A percentile compares a stretch with the other conserved stretches of the same genome.
These are phyloP conservation scores for Lepidopterella palustris DNA, from an alignment of 495 filamentous ascomycete species.

Conservation along the genomic window DNA sequence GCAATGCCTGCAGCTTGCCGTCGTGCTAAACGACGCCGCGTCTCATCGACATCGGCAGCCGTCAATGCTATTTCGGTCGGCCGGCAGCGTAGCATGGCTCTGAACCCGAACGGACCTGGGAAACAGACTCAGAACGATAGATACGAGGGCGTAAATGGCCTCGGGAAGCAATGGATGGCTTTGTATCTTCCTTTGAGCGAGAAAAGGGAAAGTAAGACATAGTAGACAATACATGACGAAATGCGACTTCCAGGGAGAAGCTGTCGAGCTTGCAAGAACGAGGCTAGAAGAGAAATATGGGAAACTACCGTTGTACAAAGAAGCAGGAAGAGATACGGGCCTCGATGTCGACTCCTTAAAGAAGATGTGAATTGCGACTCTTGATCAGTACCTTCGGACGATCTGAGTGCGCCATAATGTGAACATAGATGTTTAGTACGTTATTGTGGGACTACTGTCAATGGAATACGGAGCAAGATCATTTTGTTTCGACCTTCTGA, in stretches of 20 bases:
- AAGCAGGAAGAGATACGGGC: no score
- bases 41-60: constrained; percentile 26
- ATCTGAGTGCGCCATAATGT: no score
- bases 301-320: not conserved
- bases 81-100: constrained; percentile 23
- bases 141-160: not conserved
- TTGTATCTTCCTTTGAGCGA: not conserved
- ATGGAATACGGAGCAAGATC: no score
- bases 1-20: constrained; percentile 8
- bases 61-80: constrained; percentile 30
- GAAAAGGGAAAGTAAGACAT: not conserved
- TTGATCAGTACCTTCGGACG: no score
- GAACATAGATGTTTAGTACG: no score
- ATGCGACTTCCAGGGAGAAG: no score
- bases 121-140: not conserved
- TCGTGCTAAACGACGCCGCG: constrained; percentile 13
- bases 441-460: no score
- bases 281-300: not conserved
- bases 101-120: not conserved
- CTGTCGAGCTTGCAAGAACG: no score
- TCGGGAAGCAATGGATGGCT: no score
- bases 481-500: no score
- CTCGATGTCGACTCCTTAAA: no score
- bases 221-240: not conserved
- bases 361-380: no score